Base-by-base conservation (phyloP, 2,329 filamentous ascomycete genomes). In the Juglanconis juglandina region DNA sequence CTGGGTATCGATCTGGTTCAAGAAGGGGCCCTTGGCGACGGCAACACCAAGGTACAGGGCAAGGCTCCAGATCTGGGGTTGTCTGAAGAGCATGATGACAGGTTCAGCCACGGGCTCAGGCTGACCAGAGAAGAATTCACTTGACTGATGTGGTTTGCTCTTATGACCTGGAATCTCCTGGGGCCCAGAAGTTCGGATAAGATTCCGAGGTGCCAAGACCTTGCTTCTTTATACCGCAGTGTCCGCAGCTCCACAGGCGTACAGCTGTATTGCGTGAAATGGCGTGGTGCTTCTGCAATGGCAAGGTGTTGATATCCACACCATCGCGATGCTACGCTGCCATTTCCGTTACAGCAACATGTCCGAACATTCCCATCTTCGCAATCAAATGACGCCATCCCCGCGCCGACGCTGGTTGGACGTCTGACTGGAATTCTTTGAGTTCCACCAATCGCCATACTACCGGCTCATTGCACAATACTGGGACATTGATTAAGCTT, bases 1-100 rank as follows among this genome's bases (percentile, higher is more conserved):
- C 59, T 67, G 60, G 17, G 56, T 66, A 57, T 68, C 60, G 13
- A 71, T 59, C 52, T 71, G 64, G 14, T 52, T 65, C 33, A 72
- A 56, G 53, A 72, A 72, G 17, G 70, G 69, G 0, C 58, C 61
- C 14, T 39, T 48, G 44, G 49, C 52, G 7, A 51, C 44, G 33
- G 24, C 54, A 33, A 37, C 1, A 11, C 37, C 49, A 14, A 60
- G 32, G 9, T 51, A 34, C 17, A 58, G 17, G 42, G 50, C 37
- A 8, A 63, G 2, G 32, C 53, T 35, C 34, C 34, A 30, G 13
- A 58, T 11, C 8, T 30, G 35, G 3, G 42, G 33, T 1, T 58
- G 51, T 37, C 10, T 35, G 33, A 35, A 17, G 10, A 50, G 32
- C 61, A 60, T 63, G 7, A 3, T 50, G 30, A 30, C 47, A 37